Base-by-base conservation (phyloP, 129 eudicot species). In the Escallonia rubra region DNA sequence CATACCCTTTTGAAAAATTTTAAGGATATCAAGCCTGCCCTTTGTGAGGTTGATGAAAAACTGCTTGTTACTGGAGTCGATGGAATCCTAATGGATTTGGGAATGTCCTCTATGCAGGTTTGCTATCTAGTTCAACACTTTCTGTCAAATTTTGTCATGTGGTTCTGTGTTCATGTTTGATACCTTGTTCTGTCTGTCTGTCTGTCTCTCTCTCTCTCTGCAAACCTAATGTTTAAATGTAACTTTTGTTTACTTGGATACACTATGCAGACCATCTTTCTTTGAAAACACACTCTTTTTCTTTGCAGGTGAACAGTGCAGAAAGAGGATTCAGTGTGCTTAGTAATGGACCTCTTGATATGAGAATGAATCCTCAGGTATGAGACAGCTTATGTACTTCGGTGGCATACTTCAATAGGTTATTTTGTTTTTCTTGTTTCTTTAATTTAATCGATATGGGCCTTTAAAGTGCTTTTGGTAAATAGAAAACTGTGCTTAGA, bases 91-190 rank as follows among this genome's bases (percentile, higher is more conserved):
- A 84, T 93, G 99, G 99, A 93, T 81, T 82, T 93, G 71, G 99
- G 99, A 74, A 93, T 93, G 99, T 93, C 99, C 57, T 93, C 99
- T 58, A 93, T 93, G 99, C 99, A 93, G 93, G 99, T 93, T 64
- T 68, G 70, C 12, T 58, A 48, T 51, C 2, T 56, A 69, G 38
- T 3, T n/a, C 16, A 54, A 11, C 23, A 23, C 3, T 50, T n/a
- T 5, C 55, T 46, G 50, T 9, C 50, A 46, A 46, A 6, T 46
- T 6, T 46, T 46, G 10, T 9, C 12, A 52, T 23, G 34, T 23
- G 34, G 34, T 23, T 23, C 34, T 23, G 34, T 23, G 34, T 23
- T 23, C 34, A 23, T 23, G 34, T 23, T 23, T 23, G 1, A 23
- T 23, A 23, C 34, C 34, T 23, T 23, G 12, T 12, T 52, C n/a